Evolutionary conservation across 495 filamentous ascomycete species (phyloP).

Genomic region (Penicillium cataractarum): DNA sequence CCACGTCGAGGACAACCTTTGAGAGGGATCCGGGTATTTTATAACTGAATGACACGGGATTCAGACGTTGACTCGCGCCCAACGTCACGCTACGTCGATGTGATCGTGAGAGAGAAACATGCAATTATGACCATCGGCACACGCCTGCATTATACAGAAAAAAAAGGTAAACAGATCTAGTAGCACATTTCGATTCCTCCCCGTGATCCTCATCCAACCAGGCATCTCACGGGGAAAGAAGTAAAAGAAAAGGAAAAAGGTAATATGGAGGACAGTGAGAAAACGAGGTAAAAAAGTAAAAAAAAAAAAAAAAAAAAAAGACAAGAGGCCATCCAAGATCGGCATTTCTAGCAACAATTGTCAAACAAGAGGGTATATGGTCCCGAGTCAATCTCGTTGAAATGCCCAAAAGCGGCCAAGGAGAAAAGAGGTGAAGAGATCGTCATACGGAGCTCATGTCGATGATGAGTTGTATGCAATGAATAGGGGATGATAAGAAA

Average conservation of each 20-base stretch:
- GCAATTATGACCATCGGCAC: constrained; percentile 37
- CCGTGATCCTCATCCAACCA: constrained; percentile 4
- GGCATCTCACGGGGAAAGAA: neutral
- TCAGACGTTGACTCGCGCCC: constrained; percentile 3
- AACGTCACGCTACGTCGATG: constrained; percentile 39
- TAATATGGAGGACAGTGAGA: too few relatives aligned
- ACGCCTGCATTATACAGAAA: constrained; percentile 20
- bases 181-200: constrained; percentile 16
- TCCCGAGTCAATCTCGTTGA: constrained; percentile 22
- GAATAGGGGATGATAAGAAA: constrained; percentile 10
- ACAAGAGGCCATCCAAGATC: neutral
- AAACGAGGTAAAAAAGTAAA: neutral
- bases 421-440: neutral
- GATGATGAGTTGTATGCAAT: neutral
- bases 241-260: neutral
- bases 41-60: constrained; percentile 18
- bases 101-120: constrained; percentile 33
- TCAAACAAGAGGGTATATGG: constrained; percentile 27
- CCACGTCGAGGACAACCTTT: constrained; percentile 1
- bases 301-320: neutral
- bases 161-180: constrained; percentile 15
- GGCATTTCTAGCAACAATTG: constrained; percentile 18
- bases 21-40: constrained; percentile 23
- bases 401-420: constrained; percentile 11
- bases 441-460: neutral